Percentiles rank a stretch among this genome's conserved stretches.
These are phyloP conservation scores for Gossypium davidsonii DNA, from an alignment of 441 rosid genomes.

Conservation along the genomic window DNA sequence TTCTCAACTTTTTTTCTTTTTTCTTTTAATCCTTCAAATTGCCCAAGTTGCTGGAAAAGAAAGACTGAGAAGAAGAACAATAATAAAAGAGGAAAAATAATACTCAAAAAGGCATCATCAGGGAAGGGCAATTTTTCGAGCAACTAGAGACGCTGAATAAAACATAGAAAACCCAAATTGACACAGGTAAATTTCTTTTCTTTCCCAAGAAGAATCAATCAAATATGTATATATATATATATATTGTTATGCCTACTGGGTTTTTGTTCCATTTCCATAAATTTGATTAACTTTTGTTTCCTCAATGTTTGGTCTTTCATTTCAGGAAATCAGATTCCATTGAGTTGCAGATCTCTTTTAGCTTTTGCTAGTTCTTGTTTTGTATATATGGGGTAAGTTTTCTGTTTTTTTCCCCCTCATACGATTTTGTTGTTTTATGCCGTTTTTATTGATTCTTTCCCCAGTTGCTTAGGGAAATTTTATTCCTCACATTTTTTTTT, in stretches of 20 bases:
- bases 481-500: not conserved
- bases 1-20: not conserved
- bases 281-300: not conserved
- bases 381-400: conserved; percentile 61
- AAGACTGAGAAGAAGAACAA: not conserved
- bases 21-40: not conserved
- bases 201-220: not conserved
- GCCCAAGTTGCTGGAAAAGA: not conserved
- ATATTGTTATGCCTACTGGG: not conserved
- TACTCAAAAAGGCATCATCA: not conserved
- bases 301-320: conserved; percentile 26
- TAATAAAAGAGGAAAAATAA: not conserved
- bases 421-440: conserved; percentile 17
- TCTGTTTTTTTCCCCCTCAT: not conserved
- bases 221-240: not conserved
- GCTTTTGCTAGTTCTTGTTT: conserved; percentile 11
- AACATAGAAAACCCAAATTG: not conserved
- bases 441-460: conserved; percentile 12
- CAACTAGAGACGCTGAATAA: not conserved
- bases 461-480: not conserved
- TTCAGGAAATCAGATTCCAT: conserved; percentile 23
- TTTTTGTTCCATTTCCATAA: not conserved
- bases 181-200: conserved; percentile 12
- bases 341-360: conserved; percentile 29
- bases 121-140: not conserved